Conservation (phyloP, 768 basidiomycete species). For the Macrolepiota dolichaula region DNA sequence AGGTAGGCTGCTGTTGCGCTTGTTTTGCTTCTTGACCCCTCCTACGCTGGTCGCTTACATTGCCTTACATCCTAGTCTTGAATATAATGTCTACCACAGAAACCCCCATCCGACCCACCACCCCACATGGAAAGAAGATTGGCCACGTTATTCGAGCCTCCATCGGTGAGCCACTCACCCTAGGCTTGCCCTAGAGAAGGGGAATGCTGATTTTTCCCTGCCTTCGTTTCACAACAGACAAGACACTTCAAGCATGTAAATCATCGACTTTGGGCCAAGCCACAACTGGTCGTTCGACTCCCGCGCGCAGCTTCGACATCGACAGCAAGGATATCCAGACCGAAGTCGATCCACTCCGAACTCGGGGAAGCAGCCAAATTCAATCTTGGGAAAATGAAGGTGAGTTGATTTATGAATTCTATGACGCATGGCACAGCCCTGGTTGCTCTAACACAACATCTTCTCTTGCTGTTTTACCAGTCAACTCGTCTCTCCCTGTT, state of each 20-base stretch:
- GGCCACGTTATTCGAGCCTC: slow-evolving; percentile 57
- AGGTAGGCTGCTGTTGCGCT: slow-evolving; percentile 18
- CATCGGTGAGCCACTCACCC: slow-evolving; percentile 48
- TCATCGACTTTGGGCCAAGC: slow-evolving; percentile 49
- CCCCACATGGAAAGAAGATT: slow-evolving; percentile 2
- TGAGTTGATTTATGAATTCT: slow-evolving; percentile 14
- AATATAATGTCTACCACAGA: slow-evolving; percentile 19
- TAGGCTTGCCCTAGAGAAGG: neutral
- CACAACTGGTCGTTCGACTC: slow-evolving; percentile 38
- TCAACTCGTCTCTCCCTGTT: slow-evolving; percentile 49
- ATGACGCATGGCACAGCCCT: slow-evolving; percentile 37
- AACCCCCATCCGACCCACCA: slow-evolving; percentile 14
- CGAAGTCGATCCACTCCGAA: slow-evolving; percentile 10
- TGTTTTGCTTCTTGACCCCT: neutral
- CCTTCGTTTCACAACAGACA: slow-evolving; percentile 39
- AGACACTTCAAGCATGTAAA: slow-evolving; percentile 66
- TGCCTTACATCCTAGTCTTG: slow-evolving; percentile 14
- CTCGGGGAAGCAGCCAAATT: slow-evolving; percentile 17
- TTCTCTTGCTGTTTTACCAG: slow-evolving; percentile 19
- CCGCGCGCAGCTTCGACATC: slow-evolving; percentile 39
- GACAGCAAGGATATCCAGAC: slow-evolving; percentile 20
- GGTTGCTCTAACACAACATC: neutral
- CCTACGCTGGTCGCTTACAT: slow-evolving; percentile 8
- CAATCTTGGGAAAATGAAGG: slow-evolving; percentile 52
- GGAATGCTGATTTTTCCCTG: neutral